Conservation (phyloP, 176 grass and related monocot genomes). For the Cenchrus purpureus region DNA sequence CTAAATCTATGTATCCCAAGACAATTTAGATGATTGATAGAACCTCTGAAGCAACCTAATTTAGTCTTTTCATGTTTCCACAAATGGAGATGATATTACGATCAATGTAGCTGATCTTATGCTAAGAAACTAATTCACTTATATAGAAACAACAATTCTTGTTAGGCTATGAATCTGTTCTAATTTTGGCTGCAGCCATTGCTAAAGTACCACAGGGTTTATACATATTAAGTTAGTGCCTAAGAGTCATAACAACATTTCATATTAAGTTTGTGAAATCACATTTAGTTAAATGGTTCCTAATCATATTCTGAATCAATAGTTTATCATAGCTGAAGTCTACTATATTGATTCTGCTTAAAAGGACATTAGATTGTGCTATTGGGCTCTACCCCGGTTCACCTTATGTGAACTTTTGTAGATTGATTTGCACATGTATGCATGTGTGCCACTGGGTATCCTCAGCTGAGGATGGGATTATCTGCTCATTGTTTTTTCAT, state of each 20-base stretch:
- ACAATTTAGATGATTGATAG: constrained; percentile 13
- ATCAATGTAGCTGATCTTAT: not conserved
- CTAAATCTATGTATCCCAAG: not conserved
- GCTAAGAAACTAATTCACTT: constrained; percentile 8
- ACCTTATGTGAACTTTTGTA: not conserved
- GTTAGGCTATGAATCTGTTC: not conserved
- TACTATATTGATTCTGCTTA: not conserved
- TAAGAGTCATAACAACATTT: not conserved
- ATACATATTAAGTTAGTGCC: not conserved
- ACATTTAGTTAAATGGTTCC: not conserved
- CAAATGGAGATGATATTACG: not conserved
- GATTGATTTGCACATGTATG: not conserved
- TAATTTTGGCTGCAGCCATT: not conserved
- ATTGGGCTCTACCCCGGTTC: not conserved
- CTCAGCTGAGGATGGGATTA: not conserved
- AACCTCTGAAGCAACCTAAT: not conserved
- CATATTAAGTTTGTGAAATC: constrained; percentile 5
- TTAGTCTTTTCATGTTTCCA: not conserved
- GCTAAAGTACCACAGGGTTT: not conserved
- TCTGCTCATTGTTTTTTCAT: not conserved
- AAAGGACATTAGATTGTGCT: not conserved
- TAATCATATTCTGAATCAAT: not conserved
- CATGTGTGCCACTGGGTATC: too few relatives aligned
- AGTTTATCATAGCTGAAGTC: not conserved
- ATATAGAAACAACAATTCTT: not conserved